Base-by-base conservation (phyloP, 177 flowering plant species). In the Vitis hybrid region DNA sequence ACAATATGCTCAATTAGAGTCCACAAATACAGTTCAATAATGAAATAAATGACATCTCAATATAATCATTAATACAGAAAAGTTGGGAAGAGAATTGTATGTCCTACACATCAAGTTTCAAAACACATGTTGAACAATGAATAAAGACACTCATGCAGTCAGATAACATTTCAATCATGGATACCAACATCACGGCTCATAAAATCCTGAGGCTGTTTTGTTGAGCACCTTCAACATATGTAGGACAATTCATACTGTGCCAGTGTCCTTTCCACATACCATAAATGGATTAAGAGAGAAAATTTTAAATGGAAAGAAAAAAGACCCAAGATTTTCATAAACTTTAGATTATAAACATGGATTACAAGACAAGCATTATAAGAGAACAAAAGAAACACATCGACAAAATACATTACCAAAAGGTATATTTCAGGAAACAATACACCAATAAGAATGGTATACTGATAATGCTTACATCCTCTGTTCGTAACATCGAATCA, bases 401-500 rank as follows among this genome's bases (percentile, higher is more conserved):
- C 7, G 8, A 54, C 19, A 15, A 54, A 54, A 54, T 15, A 54
- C 56, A 12, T 54, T 54, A 54, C 17, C 17, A 56, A 40, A 67
- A 67, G 17, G n/a, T 9, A 40, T 3, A 17, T 40, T 21, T 45
- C 11, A 17, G 56, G 5, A 55, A 64, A 49, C 14, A 69, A 52
- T 8, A 51, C 7, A 34, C 14, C 2, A 3, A 17, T 26, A 3
- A 65, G 51, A 13, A 30, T 17, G 26, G 2, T 15, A 52, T 1
- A 40, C 3, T 14, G 51, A 63, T 9, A 48, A 18, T 51, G 56
- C 92, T 87, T 77, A 95, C 99, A 82, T 91, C 98, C 74, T 87
- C 98, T 48, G 94, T 89, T 72, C 68, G 91, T 82, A 93, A 71
- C 93, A 95, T 93, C n/a, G 97, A 93, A 79, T 95, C 99, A 5